Percentiles rank a stretch among this genome's conserved stretches.
Evolutionary conservation across 2,329 filamentous ascomycete genomes (phyloP).

Genomic region (Acarospora socialis): DNA sequence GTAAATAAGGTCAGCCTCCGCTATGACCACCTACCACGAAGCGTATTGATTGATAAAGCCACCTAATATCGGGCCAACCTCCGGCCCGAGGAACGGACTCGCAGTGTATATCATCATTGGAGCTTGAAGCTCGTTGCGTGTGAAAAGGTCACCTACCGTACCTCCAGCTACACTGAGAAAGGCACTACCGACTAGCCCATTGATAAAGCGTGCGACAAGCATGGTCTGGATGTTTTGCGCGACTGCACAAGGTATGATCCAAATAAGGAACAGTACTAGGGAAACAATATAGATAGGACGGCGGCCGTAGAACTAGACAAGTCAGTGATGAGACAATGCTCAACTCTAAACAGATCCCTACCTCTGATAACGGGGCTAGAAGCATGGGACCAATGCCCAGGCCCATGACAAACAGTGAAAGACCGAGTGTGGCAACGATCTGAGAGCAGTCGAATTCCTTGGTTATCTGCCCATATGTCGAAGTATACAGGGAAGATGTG

Average conservation of each 20-base stretch:
- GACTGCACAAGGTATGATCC: conserved; percentile 67
- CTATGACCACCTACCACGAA: conserved; percentile 37
- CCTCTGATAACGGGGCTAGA: conserved; percentile 39
- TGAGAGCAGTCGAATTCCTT: conserved; percentile 57
- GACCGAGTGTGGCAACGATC: conserved; percentile 61
- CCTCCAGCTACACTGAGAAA: conserved; percentile 64
- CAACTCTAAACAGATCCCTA: conserved; percentile 14
- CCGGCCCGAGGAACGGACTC: conserved; percentile 42
- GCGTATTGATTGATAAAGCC: conserved; percentile 45
- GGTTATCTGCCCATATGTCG: conserved; percentile 64
- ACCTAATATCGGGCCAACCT: conserved; percentile 36
- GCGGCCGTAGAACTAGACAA: conserved; percentile 58
- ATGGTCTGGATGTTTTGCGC: conserved; percentile 71
- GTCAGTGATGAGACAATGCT: not conserved
- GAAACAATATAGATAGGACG: conserved; percentile 66
- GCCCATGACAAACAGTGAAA: conserved; percentile 73
- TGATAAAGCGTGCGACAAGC: conserved; percentile 63
- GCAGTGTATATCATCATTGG: conserved; percentile 75
- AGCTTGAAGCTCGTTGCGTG: conserved; percentile 50
- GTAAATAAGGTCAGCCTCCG: conserved; percentile 3
- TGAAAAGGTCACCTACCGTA: conserved; percentile 68
- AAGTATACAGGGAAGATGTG: conserved; percentile 77
- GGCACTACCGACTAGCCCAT: conserved; percentile 54
- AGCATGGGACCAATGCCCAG: conserved; percentile 45
- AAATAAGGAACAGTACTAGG: conserved; percentile 62